phyloP scores from a whole-genome alignment of 331 rosid species.

The Phaseolus coccineus region DNA sequence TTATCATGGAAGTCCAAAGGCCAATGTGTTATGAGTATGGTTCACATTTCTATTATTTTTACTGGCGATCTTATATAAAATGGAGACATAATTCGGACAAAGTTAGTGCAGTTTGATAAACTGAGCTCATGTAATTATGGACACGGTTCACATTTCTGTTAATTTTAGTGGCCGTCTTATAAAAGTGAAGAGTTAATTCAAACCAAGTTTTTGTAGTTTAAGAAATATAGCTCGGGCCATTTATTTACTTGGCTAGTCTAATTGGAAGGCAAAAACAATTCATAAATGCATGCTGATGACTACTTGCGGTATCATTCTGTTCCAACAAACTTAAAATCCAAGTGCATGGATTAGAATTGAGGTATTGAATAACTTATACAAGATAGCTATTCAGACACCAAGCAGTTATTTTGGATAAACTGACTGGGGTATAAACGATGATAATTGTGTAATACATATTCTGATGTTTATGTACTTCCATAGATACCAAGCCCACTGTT shows the following conservation, averaged over 20 bases:
- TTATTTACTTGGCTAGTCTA: not conserved
- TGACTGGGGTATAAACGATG: conserved; percentile 8
- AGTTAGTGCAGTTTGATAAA: not conserved
- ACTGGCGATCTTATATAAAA: not conserved
- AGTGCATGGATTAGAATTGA: not conserved
- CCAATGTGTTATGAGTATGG: not conserved
- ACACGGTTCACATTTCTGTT: not conserved
- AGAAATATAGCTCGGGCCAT: not conserved
- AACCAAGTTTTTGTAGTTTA: not conserved
- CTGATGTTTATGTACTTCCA: not conserved
- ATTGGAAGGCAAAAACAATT: not conserved
- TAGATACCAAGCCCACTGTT: not conserved
- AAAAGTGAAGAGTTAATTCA: not conserved
- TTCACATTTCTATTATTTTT: not conserved
- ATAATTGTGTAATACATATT: not conserved
- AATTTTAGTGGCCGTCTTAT: not conserved
- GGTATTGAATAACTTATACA: not conserved
- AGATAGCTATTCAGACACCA: not conserved
- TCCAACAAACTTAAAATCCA: not conserved
- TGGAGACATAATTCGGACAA: not conserved
- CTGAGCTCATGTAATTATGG: not conserved
- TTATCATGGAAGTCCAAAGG: not conserved
- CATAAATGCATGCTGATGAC: conserved; percentile 12
- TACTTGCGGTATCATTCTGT: not conserved
- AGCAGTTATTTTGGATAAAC: not conserved